Evolutionary conservation across 768 basidiomycete species (phyloP), one percentile per base, ranked within the genome.

Genomic region (Gautieria morchelliformis): DNA sequence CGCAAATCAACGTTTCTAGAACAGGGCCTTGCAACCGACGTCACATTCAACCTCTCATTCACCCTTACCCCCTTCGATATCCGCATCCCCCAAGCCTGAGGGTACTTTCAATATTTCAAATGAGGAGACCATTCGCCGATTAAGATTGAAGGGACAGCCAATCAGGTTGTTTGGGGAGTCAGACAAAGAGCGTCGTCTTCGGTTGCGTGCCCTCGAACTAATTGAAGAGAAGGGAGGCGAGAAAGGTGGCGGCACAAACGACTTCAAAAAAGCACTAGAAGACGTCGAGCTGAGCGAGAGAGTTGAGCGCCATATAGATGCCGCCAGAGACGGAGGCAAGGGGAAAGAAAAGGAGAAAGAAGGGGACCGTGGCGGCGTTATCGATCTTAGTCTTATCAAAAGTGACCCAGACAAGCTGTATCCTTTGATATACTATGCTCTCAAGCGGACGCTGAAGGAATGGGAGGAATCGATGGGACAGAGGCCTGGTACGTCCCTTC

Each of bases 381-480:
- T 99, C 48, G 92, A 99, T 69, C 69, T 98, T 30, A 74, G 68
- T 6, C 76, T 97, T 59, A 69, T 97, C 66, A 95, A 93, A 76
- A 82, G 82, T 17, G 91, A 98, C 68, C 89, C 93, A 7, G 90
- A 95, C 74, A 96, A 90, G 70, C 74, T 98, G 30, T 97, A 99
- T 67, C 96, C 96, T 0, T 76, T 97, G 64, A 97, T 99, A 51
- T 99, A 99, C 67, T 93, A 93, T 67, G 91, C 93, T 1, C 73
- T 98, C 58, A 97, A 97, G 76, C 78, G 87, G 60, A 87, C 85
- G 5, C 75, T 98, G 52, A 93, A 93, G 64, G 96, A 99, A 66
- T 99, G 96, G 96, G 94, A 85, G 62, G 87, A 93, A 63, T 88
- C 89, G 48, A 87, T 99, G 87, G 91, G 89, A 55, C 89, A 91